Conservation (phyloP, 371 early-diverging fungal species). For the Mucor saturninus region DNA sequence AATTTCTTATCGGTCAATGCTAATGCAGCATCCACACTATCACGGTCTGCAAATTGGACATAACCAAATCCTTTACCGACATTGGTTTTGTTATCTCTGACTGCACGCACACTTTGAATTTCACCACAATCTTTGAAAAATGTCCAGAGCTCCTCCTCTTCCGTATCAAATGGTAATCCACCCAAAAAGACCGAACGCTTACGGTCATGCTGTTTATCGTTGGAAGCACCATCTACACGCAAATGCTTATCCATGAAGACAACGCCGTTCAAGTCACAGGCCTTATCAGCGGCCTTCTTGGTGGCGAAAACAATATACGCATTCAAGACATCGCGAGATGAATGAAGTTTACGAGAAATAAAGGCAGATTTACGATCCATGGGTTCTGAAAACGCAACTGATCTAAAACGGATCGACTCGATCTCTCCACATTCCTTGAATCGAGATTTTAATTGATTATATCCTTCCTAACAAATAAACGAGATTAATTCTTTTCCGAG, state of each 20-base stretch:
- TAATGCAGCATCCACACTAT: conserved; percentile 78
- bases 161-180: conserved; percentile 84
- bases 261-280: conserved; percentile 75
- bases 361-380: conserved; percentile 79
- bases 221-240: conserved; percentile 80
- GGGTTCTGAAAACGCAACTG: conserved; percentile 76
- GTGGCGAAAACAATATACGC: conserved; percentile 85
- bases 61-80: conserved; percentile 97
- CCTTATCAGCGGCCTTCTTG: conserved; percentile 66
- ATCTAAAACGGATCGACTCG: conserved; percentile 90
- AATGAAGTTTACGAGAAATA: conserved; percentile 77
- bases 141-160: conserved; percentile 88
- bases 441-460: conserved; percentile 64
- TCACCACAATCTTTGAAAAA: conserved; percentile 84
- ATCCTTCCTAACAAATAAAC: conserved; percentile 56
- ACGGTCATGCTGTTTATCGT: conserved; percentile 65
- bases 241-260: conserved; percentile 86
- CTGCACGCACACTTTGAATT: conserved; percentile 84
- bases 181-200: conserved; percentile 92
- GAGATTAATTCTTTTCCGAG: too few relatives aligned
- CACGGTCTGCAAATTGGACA: conserved; percentile 76
- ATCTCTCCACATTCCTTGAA: conserved; percentile 79
- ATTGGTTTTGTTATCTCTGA: conserved; percentile 87
- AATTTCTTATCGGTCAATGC: conserved; percentile 78
- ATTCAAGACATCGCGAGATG: conserved; percentile 82